Conservation (phyloP, 2,329 filamentous ascomycete species). For the Thyridium curvatum region DNA sequence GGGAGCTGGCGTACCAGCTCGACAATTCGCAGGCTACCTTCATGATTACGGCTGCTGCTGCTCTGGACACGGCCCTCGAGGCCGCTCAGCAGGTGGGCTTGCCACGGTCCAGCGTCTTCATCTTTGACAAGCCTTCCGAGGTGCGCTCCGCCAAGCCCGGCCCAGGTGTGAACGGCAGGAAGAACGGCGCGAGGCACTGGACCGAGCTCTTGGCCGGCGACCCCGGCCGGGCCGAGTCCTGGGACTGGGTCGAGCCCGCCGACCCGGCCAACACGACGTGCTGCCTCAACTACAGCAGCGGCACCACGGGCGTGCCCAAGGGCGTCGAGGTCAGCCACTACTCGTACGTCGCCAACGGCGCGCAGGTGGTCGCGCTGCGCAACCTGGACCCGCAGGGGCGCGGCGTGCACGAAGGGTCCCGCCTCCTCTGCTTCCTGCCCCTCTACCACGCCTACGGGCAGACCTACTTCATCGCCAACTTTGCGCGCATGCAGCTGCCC, state of each 20-base stretch:
- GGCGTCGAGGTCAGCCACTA: slow-evolving; percentile 77
- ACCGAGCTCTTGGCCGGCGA: slow-evolving; percentile 48
- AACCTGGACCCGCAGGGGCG: slow-evolving; percentile 38
- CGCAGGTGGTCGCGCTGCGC: slow-evolving; percentile 47
- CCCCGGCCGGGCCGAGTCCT: slow-evolving; percentile 42
- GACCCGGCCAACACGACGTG: slow-evolving; percentile 48
- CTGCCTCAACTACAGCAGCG: slow-evolving; percentile 72
- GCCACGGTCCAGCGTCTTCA: slow-evolving; percentile 49
- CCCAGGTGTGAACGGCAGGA: slow-evolving; percentile 12
- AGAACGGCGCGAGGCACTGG: slow-evolving; percentile 53
- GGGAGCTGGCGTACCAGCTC: slow-evolving; percentile 72
- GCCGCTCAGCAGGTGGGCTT: slow-evolving; percentile 57
- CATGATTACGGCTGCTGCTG: slow-evolving; percentile 56
- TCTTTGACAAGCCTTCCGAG: slow-evolving; percentile 50
- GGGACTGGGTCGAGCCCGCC: slow-evolving; percentile 55
- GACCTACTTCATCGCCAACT: slow-evolving; percentile 59
- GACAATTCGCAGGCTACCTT: slow-evolving; percentile 63
- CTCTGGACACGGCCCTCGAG: slow-evolving; percentile 57
- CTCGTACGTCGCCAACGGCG: slow-evolving; percentile 67
- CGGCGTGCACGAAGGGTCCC: slow-evolving; percentile 26
- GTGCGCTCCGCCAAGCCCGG: slow-evolving; percentile 22
- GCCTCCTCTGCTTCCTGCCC: slow-evolving; percentile 63
- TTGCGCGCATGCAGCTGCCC: slow-evolving; percentile 49
- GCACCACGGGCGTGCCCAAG: slow-evolving; percentile 78
- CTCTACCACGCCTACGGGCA: slow-evolving; percentile 73